Evolutionary conservation across 768 basidiomycete genomes (phyloP).

Genomic region (Pisolithus microcarpus): DNA sequence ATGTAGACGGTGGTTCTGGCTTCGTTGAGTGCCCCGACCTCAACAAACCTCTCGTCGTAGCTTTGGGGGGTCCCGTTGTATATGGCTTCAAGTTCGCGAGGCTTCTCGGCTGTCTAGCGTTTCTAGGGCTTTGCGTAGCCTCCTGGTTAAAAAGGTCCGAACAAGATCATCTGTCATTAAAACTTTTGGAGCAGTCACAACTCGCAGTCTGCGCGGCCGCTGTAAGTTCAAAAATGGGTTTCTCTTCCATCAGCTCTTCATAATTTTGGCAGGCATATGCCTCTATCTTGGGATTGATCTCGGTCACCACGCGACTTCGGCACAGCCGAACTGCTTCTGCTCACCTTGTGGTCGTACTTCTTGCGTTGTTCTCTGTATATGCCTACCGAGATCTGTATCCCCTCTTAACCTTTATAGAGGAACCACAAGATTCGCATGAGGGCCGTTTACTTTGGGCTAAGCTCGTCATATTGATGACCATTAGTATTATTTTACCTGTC

Average conservation of each 20-base stretch:
- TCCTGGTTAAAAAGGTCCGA: not conserved
- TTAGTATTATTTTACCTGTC: conserved; percentile 45
- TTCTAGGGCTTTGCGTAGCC: conserved; percentile 14
- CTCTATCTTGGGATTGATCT: conserved; percentile 32
- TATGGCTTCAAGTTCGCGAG: conserved; percentile 18
- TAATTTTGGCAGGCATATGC: conserved; percentile 32
- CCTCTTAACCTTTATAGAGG: conserved; percentile 44
- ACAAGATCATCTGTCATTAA: not conserved
- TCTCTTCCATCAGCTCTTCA: not conserved
- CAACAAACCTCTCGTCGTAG: conserved; percentile 5
- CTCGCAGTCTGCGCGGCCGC: conserved; percentile 8
- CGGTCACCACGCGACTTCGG: conserved; percentile 27
- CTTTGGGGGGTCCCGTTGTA: conserved; percentile 17
- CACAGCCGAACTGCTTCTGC: conserved; percentile 21
- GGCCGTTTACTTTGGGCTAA: conserved; percentile 50
- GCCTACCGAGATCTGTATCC: conserved; percentile 57
- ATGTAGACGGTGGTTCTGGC: not conserved
- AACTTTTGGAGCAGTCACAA: conserved; percentile 3
- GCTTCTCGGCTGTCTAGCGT: conserved; percentile 14
- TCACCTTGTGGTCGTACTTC: conserved; percentile 44
- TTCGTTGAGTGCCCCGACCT: not conserved
- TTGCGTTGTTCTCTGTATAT: conserved; percentile 43
- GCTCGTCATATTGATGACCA: conserved; percentile 38
- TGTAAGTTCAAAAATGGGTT: conserved; percentile 4
- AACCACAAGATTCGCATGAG: conserved; percentile 43